phyloP scores from a whole-genome alignment of 1,139 yeast genomes.

The Geotrichum europaeum region DNA sequence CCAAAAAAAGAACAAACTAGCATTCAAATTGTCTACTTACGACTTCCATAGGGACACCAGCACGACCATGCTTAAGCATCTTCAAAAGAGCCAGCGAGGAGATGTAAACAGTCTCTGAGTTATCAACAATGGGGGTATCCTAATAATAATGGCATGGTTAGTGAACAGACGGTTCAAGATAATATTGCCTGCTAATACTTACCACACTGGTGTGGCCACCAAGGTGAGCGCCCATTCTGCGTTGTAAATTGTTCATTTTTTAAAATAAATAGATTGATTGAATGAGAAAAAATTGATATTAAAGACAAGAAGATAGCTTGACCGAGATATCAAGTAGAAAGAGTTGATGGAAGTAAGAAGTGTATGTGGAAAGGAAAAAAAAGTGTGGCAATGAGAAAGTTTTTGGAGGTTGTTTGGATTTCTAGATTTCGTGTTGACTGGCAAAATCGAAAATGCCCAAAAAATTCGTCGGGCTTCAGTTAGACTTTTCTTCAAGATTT shows the following conservation, averaged over 20 bases:
- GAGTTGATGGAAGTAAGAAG: background rate
- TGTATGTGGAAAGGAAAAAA: background rate
- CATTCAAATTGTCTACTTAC: constrained; percentile 20
- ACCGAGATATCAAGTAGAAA: background rate
- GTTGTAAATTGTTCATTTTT: constrained; percentile 66
- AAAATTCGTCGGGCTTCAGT: background rate
- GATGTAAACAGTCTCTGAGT: constrained; percentile 92
- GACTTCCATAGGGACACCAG: constrained; percentile 99
- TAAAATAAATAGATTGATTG: background rate
- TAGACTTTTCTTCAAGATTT: background rate
- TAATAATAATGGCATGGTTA: constrained; percentile 23
- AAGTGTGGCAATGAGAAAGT: constrained; percentile 10
- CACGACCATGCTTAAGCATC: constrained; percentile 97
- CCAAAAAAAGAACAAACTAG: background rate
- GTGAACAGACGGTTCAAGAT: constrained; percentile 8
- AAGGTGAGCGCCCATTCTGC: constrained; percentile 35
- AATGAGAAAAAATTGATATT: background rate
- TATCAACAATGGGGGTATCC: constrained; percentile 84
- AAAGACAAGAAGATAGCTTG: background rate
- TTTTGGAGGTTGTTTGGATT: background rate
- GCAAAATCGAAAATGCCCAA: background rate
- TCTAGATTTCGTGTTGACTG: background rate
- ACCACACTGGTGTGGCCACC: constrained; percentile 27
- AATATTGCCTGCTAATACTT: background rate
- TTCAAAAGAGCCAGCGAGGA: constrained; percentile 91